Evolutionary conservation across 2,329 filamentous ascomycete genomes (phyloP), one percentile per base, ranked within the genome.

Genomic region (Monosporascus sp.): DNA sequence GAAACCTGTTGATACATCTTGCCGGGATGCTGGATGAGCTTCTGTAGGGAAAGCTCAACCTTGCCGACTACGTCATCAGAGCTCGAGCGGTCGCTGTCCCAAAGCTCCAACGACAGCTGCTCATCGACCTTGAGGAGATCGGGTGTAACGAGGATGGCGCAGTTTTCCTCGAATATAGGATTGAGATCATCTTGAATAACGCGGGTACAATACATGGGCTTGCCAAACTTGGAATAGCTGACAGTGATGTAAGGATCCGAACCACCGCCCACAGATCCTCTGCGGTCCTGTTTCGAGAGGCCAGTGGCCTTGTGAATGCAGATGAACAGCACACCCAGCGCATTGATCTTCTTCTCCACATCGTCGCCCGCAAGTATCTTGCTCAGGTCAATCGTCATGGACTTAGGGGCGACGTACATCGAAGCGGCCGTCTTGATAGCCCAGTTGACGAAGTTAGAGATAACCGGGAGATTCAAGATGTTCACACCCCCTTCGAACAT

Each of bases 401-500:
- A 94, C 72, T 97, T 97, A 8, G 93, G 93, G 2, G 93, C 93
- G 26, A 97, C 91, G 59, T 97, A 97, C 82, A 96, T 88, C 66
- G 86, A 88, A 3, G 88, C 88, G 0, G 92, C 91, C 0, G 94
- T 85, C 38, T 85, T 86, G 62, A 97, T 96, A 5, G 93, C 91
- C 74, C 92, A 96, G 71, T 97, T 96, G 71, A 97, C 93, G 66
- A 99, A 97, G 64, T 95, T 95, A 16, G 90, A 95, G 63, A 97
- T 97, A 38, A 97, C 71, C 0, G 93, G 93, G 9, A 97, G 75
- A 62, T 97, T 96, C 26, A 97, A 76, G 46, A 97, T 85, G 61
- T 97, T 97, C 56, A 95, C 86, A 2, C 91, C 93, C 59, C 85
- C 87, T 67, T 94, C 85, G n/a, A 97, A 71, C 87, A 97, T 94